phyloP scores from a whole-genome alignment of 208 protist species.

The Wallacemonas sp. region DNA sequence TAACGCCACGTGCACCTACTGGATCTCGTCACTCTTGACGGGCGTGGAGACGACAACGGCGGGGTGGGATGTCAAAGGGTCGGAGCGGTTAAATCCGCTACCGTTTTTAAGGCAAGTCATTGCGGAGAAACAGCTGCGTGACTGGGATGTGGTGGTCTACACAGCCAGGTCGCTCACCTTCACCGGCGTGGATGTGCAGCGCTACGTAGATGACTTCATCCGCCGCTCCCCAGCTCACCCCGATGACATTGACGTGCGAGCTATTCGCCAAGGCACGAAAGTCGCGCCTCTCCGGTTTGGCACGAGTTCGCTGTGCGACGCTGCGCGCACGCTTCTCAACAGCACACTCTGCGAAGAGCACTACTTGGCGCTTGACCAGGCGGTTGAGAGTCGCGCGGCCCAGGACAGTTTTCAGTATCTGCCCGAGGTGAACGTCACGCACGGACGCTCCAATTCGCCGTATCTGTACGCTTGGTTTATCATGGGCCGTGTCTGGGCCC shows the following conservation, averaged over 20 bases:
- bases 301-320: neutral
- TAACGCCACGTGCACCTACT: neutral
- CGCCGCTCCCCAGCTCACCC: neutral
- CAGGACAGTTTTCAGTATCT: neutral
- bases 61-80: neutral
- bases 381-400: neutral
- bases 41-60: neutral
- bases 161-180: neutral
- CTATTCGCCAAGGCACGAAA: neutral
- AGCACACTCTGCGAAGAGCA: neutral
- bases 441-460: neutral
- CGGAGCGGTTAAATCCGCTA: neutral
- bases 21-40: neutral
- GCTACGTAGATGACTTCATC: conserved; percentile 2
- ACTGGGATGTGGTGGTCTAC: conserved; percentile 11
- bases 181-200: conserved; percentile 2
- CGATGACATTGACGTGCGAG: neutral
- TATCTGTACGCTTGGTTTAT: conserved; percentile 4
- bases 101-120: neutral
- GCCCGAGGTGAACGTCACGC: neutral
- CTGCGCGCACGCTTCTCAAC: neutral
- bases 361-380: neutral
- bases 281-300: conserved; percentile 2
- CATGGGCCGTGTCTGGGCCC: conserved; percentile 11
- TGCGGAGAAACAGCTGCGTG: neutral